Base-by-base conservation (phyloP, 352 stramenopile genomes). In the Globisporangium alternatum region DNA sequence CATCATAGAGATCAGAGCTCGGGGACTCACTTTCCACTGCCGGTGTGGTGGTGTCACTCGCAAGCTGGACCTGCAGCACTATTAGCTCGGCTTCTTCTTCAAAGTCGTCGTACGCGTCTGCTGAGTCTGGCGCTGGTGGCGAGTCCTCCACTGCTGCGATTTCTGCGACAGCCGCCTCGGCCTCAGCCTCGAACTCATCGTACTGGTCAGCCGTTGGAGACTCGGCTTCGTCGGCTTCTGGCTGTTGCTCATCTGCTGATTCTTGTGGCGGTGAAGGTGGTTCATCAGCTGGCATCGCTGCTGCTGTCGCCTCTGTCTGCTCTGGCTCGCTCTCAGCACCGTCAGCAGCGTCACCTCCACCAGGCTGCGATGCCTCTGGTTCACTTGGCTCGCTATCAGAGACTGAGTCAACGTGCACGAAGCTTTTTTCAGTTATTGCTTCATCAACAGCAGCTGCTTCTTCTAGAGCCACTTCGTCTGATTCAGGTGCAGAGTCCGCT, bases 51-150 rank as follows among this genome's bases (percentile, higher is more conserved):
- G 1, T 5, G 12, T 22, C 58, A 35, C 41, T 53, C 12, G n/a
- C 21, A 30, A 19, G 25, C 43, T 33, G 44, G 7, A 49, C 58
- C 8, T 64, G 45, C 7, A 64, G 22, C 3, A n/a, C 25, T 5
- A 63, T 10, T 49, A 45, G 31, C 21, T 49, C 58, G 5, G 43
- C 31, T 35, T 65, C 59, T 12, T 37, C 21, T 33, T 53, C 49
- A 48, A 65, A 59, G 12, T 58, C 60, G 17, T 65, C 60, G 25
- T 59, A 65, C 9, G 31, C 25, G 5, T 65, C 60, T 21, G 49
- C 31, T 21, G 25, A 37, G 55, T 48, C 57, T 9, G n/a, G 12
- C 10, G 30, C 28, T 53, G 19, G 8, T 15, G 25, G 35, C 22
- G 49, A 41, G 21, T 21, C 10, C 12, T 43, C 41, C 10, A 41